A percentile compares a stretch with the other conserved stretches of the same genome.
Conservation (phyloP, 371 early-diverging fungal genomes). For the Mortierella sp. region DNA sequence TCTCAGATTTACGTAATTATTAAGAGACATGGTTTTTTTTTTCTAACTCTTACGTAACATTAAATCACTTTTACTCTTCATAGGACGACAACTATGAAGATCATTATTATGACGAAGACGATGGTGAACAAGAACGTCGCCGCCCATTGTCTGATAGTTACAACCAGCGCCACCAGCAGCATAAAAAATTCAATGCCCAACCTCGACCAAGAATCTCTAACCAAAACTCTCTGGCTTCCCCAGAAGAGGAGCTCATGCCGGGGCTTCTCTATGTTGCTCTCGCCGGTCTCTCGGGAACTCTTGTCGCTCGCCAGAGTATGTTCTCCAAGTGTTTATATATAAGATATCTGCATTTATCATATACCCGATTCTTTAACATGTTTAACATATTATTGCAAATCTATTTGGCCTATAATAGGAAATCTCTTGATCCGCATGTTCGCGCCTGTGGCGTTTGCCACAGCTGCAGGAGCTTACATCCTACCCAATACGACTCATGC, state of each 20-base stretch:
- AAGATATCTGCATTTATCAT: background rate
- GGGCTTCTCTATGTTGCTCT: slow-evolving; percentile 49
- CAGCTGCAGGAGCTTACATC: slow-evolving; percentile 48
- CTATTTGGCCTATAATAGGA: slow-evolving; percentile 14
- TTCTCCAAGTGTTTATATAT: background rate
- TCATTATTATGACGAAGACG: background rate
- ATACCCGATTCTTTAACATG: background rate
- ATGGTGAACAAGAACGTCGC: slow-evolving; percentile 1
- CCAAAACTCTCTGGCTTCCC: slow-evolving; percentile 13
- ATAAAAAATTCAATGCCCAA: background rate
- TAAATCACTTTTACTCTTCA: background rate
- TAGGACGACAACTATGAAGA: slow-evolving; percentile 2
- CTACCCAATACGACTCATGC: slow-evolving; percentile 40
- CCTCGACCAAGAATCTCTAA: slow-evolving; percentile 1
- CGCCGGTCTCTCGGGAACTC: slow-evolving; percentile 38
- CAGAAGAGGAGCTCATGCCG: slow-evolving; percentile 47
- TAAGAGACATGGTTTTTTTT: too few species aligned
- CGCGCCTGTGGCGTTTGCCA: slow-evolving; percentile 44
- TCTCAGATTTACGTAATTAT: background rate
- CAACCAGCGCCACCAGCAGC: background rate
- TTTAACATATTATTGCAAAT: too few species aligned
- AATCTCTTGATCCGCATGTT: slow-evolving; percentile 47
- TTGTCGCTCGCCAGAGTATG: slow-evolving; percentile 51
- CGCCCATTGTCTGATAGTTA: background rate
- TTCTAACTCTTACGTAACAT: background rate